Evolutionary conservation across 2,329 filamentous ascomycete species (phyloP).

Genomic region (Diaporthe batatas): DNA sequence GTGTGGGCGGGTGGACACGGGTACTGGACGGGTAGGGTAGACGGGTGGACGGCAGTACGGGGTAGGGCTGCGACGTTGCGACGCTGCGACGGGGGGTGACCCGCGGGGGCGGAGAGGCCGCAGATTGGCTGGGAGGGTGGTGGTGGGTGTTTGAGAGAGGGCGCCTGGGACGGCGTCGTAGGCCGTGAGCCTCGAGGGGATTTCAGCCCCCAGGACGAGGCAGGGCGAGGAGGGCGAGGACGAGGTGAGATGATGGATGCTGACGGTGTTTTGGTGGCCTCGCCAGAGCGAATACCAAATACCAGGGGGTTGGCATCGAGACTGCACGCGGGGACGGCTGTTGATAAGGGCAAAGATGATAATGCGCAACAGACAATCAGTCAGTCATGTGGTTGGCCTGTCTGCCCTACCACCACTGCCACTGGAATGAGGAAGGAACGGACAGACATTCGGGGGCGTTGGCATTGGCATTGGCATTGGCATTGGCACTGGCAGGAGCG

Average conservation of each 20-base stretch:
- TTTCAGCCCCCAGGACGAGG: background rate
- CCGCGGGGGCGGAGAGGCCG: conserved; percentile 19
- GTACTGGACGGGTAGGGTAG: background rate
- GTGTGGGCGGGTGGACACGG: background rate
- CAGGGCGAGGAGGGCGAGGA: background rate
- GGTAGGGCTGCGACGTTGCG: conserved; percentile 11
- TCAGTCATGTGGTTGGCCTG: too few relatives aligned
- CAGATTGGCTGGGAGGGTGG: conserved; percentile 20
- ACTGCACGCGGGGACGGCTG: background rate
- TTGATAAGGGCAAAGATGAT: too few relatives aligned
- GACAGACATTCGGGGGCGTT: background rate
- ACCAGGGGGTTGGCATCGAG: conserved; percentile 13
- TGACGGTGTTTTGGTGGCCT: conserved; percentile 1
- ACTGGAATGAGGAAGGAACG: conserved; percentile 14
- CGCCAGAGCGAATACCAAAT: background rate
- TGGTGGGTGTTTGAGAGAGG: background rate
- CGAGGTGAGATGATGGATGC: background rate
- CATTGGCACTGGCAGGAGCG: conserved; percentile 16
- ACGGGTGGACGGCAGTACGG: background rate
- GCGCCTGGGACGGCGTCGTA: background rate
- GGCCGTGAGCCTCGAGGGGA: conserved; percentile 11
- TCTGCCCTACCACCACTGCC: background rate
- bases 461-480: background rate
- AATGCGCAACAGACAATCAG: too few relatives aligned
- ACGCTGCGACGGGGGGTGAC: conserved; percentile 19